Percentiles rank a stretch among this genome's conserved stretches.
Conservation (phyloP, 768 basidiomycete species). For the Trametes punicea region DNA sequence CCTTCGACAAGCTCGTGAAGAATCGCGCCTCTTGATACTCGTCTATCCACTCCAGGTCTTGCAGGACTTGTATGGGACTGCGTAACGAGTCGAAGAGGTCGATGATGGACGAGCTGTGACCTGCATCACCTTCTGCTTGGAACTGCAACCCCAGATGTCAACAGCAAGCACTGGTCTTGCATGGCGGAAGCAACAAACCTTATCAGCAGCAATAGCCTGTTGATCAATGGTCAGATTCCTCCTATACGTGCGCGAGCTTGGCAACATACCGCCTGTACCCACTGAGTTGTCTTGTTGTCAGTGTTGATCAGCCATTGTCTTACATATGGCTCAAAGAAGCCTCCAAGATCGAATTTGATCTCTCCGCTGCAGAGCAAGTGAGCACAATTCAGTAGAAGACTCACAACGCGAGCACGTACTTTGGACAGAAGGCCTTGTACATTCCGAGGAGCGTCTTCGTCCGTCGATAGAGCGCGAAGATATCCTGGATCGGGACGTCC, state of each 20-base stretch:
- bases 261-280: constrained; percentile 85
- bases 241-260: background rate
- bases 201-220: constrained; percentile 80
- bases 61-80: constrained; percentile 84
- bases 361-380: constrained; percentile 40
- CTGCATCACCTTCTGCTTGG: constrained; percentile 72
- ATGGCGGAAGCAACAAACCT: constrained; percentile 40
- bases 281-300: constrained; percentile 84
- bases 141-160: constrained; percentile 43
- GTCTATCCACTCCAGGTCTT: constrained; percentile 91
- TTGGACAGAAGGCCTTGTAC: constrained; percentile 74
- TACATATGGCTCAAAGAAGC: constrained; percentile 86
- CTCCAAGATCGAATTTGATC: constrained; percentile 64
- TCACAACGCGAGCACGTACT: constrained; percentile 45
- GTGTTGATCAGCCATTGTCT: constrained; percentile 86
- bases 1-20: constrained; percentile 86
- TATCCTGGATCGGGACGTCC: constrained; percentile 85
- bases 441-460: constrained; percentile 74
- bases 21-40: constrained; percentile 86
- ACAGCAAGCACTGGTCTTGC: constrained; percentile 1
- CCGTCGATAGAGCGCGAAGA: constrained; percentile 82
- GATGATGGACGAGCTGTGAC: constrained; percentile 94
- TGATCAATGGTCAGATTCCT: background rate
- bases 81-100: constrained; percentile 94
- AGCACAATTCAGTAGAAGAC: background rate